Conservation (phyloP, 495 filamentous ascomycete species). For the Letharia lupina region DNA sequence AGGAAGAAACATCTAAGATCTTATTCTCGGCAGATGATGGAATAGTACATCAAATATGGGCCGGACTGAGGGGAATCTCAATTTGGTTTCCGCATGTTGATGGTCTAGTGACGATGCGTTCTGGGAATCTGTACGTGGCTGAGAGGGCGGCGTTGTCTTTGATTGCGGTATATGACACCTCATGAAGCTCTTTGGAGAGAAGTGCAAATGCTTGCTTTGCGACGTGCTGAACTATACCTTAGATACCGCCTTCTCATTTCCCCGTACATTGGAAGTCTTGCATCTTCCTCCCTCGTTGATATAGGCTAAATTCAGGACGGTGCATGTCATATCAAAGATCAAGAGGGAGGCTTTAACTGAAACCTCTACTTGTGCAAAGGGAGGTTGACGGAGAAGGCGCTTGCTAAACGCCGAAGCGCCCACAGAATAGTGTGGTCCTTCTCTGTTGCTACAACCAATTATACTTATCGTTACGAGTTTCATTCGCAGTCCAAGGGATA, state of each 20-base stretch:
- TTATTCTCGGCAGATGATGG: neutral
- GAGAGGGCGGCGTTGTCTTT: neutral
- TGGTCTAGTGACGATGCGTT: neutral
- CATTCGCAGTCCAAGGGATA: neutral
- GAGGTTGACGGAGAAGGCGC: slow-evolving; percentile 3
- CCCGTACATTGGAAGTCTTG: neutral
- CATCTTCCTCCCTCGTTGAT: neutral
- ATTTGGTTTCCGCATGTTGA: neutral
- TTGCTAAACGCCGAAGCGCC: neutral
- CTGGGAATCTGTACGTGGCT: neutral
- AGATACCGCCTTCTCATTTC: neutral
- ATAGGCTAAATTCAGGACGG: neutral
- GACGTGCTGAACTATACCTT: neutral
- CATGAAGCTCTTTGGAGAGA: neutral
- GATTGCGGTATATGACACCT: neutral
- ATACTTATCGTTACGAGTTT: neutral
- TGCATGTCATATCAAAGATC: neutral
- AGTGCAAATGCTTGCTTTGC: neutral
- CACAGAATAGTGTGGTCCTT: neutral
- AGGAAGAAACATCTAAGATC: neutral
- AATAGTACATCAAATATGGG: neutral
- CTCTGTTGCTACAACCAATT: too few relatives aligned
- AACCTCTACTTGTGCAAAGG: neutral
- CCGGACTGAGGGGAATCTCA: neutral
- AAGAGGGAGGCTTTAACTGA: neutral